A percentile compares a stretch with the other conserved stretches of the same genome.
Conservation (phyloP, 2,329 filamentous ascomycete genomes). For the Monilinia fructigena region DNA sequence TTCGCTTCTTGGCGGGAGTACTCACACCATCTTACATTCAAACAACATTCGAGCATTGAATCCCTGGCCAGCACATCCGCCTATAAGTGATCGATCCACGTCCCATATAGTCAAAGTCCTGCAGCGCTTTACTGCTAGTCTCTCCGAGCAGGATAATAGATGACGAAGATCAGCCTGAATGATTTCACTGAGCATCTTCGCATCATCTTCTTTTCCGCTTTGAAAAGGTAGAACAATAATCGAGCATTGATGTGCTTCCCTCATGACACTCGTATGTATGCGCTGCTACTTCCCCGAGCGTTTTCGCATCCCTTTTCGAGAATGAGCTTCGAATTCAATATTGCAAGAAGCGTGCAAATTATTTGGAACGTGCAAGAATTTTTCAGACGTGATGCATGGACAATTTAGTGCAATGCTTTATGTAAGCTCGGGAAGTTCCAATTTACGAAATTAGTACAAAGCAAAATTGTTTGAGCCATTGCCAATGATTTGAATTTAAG, state of each 20-base stretch:
- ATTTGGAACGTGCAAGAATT: too few relatives aligned
- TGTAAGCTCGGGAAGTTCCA: too few relatives aligned
- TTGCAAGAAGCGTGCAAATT: slow-evolving; percentile 25
- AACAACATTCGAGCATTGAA: background rate
- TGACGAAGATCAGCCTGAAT: background rate
- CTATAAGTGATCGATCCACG: slow-evolving; percentile 18
- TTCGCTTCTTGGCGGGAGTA: background rate
- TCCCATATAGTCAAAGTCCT: slow-evolving; percentile 9
- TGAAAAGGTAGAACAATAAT: slow-evolving; percentile 16
- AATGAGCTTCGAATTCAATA: slow-evolving; percentile 25
- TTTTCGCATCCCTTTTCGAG: slow-evolving; percentile 19
- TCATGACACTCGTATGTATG: slow-evolving; percentile 20
- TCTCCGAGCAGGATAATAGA: background rate
- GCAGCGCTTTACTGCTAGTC: background rate
- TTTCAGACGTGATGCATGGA: slow-evolving; percentile 26
- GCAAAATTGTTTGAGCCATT: too few relatives aligned
- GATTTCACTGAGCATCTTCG: slow-evolving; percentile 1
- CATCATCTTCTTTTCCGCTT: slow-evolving; percentile 16
- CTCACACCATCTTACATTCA: background rate
- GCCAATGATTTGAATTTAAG: too few relatives aligned
- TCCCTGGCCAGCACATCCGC: slow-evolving; percentile 10
- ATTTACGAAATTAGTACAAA: too few relatives aligned
- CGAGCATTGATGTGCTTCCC: slow-evolving; percentile 19
- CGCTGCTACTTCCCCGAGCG: slow-evolving; percentile 17
- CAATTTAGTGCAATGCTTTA: too few relatives aligned